These are phyloP conservation scores for Dendrobium chrysotoxum DNA, from an alignment of 106 monocot species.

Conservation along the genomic window DNA sequence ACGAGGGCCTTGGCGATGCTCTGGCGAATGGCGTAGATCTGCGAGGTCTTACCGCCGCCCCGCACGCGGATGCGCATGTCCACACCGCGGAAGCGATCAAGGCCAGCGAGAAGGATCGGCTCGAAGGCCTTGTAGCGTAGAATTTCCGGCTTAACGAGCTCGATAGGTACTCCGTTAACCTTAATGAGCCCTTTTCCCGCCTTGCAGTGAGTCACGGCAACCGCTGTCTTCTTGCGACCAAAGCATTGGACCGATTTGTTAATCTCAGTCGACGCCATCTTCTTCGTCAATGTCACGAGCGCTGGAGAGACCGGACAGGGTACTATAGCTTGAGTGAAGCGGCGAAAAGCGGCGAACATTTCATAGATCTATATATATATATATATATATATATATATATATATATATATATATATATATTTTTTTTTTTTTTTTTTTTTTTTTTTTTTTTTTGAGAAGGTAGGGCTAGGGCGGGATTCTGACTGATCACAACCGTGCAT, in stretches of 20 bases:
- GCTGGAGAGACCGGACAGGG: no score
- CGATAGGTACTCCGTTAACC: slow-evolving; percentile 16
- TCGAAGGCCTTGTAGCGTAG: slow-evolving; percentile 23
- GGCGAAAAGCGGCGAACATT: no score
- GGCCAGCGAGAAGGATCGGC: slow-evolving; percentile 15
- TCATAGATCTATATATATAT: no score
- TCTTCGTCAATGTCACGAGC: no score
- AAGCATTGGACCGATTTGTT: slow-evolving; percentile 13
- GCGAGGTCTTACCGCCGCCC: slow-evolving; percentile 12
- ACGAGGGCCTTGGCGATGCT: slow-evolving; percentile 22
- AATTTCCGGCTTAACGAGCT: slow-evolving; percentile 16
- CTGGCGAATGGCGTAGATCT: slow-evolving; percentile 19
- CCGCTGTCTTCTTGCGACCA: slow-evolving; percentile 19
- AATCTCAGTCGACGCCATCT: not conserved
- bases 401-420: no score
- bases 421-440: no score
- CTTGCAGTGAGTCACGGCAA: slow-evolving; percentile 18
- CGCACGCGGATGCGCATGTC: slow-evolving; percentile 15
- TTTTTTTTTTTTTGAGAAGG: no score
- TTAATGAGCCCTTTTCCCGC: slow-evolving; percentile 11
- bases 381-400: no score
- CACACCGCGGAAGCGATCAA: slow-evolving; percentile 11
- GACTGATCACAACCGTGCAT: no score
- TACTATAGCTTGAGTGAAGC: no score
- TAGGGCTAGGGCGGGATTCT: no score